phyloP scores from a whole-genome alignment of 2,329 filamentous ascomycete species.

The Lecanicillium sp. region DNA sequence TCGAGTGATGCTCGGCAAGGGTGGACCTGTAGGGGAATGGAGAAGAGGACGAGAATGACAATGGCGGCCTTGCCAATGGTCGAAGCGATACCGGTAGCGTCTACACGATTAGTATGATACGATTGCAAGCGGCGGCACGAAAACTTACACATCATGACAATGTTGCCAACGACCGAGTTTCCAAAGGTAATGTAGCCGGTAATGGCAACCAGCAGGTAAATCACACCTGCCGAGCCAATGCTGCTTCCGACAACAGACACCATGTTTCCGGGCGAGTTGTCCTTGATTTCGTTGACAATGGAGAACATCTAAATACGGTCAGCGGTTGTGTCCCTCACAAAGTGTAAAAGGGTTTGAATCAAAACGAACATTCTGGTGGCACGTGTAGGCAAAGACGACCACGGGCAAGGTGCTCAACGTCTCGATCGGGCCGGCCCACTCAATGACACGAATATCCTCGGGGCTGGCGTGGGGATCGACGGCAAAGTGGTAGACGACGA shows the following conservation, averaged over 20 bases:
- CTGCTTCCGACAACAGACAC: conserved; percentile 73
- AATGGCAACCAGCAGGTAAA: conserved; percentile 87
- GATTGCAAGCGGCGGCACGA: background rate
- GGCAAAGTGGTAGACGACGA: conserved; percentile 89
- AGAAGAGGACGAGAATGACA: conserved; percentile 92
- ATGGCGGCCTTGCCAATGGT: conserved; percentile 94
- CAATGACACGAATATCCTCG: conserved; percentile 65
- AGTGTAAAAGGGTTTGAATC: background rate
- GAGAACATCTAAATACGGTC: conserved; percentile 76
- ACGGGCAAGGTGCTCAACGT: conserved; percentile 84
- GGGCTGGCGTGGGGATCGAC: conserved; percentile 69
- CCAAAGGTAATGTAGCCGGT: conserved; percentile 96
- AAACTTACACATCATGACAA: conserved; percentile 78
- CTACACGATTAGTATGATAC: conserved; percentile 18
- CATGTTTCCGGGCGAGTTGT: conserved; percentile 69
- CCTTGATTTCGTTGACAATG: conserved; percentile 87
- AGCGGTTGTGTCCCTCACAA: conserved; percentile 15
- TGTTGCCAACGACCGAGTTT: conserved; percentile 82
- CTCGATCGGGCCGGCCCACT: conserved; percentile 71
- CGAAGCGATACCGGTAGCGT: conserved; percentile 53
- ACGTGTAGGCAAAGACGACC: conserved; percentile 98
- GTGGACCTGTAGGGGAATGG: conserved; percentile 90
- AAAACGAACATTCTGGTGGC: conserved; percentile 79
- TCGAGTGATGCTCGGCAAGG: conserved; percentile 93
- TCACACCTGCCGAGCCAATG: conserved; percentile 77